Evolutionary conservation across 2,329 filamentous ascomycete genomes (phyloP).

Genomic region (Pseudocercospora fuligena): DNA sequence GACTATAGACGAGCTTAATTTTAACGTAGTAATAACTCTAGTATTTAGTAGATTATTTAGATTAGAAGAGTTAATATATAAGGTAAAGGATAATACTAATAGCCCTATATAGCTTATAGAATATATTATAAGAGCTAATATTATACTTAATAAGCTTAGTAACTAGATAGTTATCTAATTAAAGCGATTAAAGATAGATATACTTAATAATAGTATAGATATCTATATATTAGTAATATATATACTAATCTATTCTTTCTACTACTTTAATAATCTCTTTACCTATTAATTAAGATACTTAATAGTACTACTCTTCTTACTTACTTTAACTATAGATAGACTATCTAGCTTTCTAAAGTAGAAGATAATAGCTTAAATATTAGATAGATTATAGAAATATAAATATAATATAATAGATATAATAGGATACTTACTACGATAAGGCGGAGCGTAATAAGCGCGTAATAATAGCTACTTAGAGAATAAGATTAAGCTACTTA

Average conservation of each 20-base stretch:
- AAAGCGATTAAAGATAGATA: not conserved
- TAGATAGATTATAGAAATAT: not conserved
- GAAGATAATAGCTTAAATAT: not conserved
- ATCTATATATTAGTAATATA: not conserved
- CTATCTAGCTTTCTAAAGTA: not conserved
- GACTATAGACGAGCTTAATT: too few species aligned
- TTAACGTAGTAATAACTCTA: too few species aligned
- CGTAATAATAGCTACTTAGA: too few species aligned
- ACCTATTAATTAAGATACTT: not conserved
- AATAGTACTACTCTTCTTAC: not conserved
- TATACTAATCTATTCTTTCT: not conserved
- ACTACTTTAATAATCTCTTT: not conserved
- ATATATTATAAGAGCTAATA: not conserved
- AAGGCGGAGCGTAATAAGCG: not conserved
- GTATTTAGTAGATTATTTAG: too few species aligned
- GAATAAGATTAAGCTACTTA: too few species aligned
- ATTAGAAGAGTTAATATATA: too few species aligned
- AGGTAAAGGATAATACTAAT: too few species aligned
- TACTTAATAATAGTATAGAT: not conserved
- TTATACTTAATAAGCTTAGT: too few species aligned
- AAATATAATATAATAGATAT: not conserved
- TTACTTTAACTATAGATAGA: not conserved
- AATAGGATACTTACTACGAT: not conserved
- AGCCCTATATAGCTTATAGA: too few species aligned
- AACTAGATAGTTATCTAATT: not conserved